Base-by-base conservation (phyloP, 495 filamentous ascomycete genomes). In the Pyrenopolyporus hunteri region DNA sequence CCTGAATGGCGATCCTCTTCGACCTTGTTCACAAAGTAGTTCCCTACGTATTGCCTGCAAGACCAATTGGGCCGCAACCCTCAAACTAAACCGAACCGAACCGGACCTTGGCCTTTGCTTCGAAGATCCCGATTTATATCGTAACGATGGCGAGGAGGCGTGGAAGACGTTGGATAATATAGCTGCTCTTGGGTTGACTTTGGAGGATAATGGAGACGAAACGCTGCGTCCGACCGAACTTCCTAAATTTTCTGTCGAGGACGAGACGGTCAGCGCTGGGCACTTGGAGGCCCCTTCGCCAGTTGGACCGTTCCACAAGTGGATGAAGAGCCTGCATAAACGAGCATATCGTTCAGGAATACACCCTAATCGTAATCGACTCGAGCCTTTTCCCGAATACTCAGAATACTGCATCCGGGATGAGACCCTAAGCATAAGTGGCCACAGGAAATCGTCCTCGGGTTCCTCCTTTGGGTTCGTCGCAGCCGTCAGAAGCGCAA, bases 401-500 rank as follows among this genome's bases (percentile, higher is more conserved):
- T 59, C 81, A 51, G 75, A 78, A 31, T 69, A 67, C 22, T 57
- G 71, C 9, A 71, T 76, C n/a, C 59, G 67, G 11, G 66, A 66
- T 32, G 57, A 63, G 19, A 55, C 68, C 16, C 57, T 62, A 48
- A 62, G 51, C 39, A 64, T 57, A 22, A 54, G 59, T 40, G 57
- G 73, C 47, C 85, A 82, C 70, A 79, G 85, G 60, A 83, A 84
- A 14, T 82, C 81, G 1, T 92, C 90, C 1, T 83, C 82, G 2
- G 81, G 79, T 23, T 89, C 89, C 16, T 95, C 92, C 5, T 84
- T 88, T 56, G 85, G 76, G 6, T 88, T 90, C 51, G 83, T 96
- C 17, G 84, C 86, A 11, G 87, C 83, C 8, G 82, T 93, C 49
- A 93, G 87, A 66, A 93, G 91, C 16, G 85, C 88, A 31, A 89